Base-by-base conservation (phyloP, 352 stramenopile genomes). In the Phytophthora hibernalis region DNA sequence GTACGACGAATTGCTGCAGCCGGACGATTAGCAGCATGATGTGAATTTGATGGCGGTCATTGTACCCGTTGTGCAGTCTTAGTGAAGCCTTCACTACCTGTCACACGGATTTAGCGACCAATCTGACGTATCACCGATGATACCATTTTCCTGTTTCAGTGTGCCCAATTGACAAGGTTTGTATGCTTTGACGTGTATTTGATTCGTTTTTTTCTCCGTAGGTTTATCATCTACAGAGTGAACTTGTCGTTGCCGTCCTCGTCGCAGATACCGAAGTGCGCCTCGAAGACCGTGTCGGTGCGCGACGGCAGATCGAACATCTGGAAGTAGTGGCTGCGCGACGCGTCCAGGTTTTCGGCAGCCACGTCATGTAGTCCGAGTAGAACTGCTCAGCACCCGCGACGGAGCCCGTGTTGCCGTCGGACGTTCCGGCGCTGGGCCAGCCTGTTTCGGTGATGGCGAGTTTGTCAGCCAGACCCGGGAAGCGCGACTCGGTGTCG, bases 1-100 rank as follows among this genome's bases (percentile, higher is more conserved):
- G 33, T 88, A 91, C 35, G 82, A 91, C 38, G 80, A 93, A 43
- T 64, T 93, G n/a, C 58, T 91, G 16, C 74, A 89, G n/a, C 56
- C 74, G 8, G 64, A 74, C n/a, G 47, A 68, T 22, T 70, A 61
- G 21, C 9, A 22, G 22, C 43, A 28, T 44, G 26, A 10, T 11
- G 20, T 50, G 21, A 9, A 49, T 15, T 51, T 48, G 10, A 5
- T 28, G 24, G 24, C 5, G 24, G 24, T 5, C 24, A 9, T 31
- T 56, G 24, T 11, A 59, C 11, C 37, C 28, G 42, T 18, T 10
- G 11, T 4, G 26, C 26, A 53, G 28, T 15, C 43, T 60, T 65
- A 71, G 40, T 57, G 55, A 44, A n/a, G n/a, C n/a, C n/a, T n/a
- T n/a, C n/a, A n/a, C 16, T 11, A 59, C 11, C 37, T 40, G 42